phyloP scores from a whole-genome alignment of 2,329 filamentous ascomycete species.

The Teratosphaeria destructans region DNA sequence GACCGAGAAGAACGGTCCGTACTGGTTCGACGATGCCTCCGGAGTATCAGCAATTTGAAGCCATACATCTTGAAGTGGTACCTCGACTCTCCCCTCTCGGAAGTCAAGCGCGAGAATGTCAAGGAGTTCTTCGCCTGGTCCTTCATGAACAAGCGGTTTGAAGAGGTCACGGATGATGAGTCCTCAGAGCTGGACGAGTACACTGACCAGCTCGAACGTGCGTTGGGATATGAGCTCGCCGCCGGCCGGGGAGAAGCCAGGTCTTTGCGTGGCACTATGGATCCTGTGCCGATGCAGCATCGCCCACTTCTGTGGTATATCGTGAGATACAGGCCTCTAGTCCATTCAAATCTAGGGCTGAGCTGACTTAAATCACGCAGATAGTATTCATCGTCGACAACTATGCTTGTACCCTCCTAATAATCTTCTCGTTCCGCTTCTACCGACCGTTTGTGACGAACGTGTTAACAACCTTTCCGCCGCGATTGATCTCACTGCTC shows the following conservation, averaged over 20 bases:
- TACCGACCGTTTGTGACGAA: slow-evolving; percentile 1
- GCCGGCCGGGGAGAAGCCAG: slow-evolving; percentile 45
- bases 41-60: slow-evolving; percentile 42
- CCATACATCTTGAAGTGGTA: slow-evolving; percentile 54
- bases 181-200: slow-evolving; percentile 45
- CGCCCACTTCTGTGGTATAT: slow-evolving; percentile 6
- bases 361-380: neutral
- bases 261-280: slow-evolving; percentile 20
- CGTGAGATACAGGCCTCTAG: neutral
- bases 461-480: slow-evolving; percentile 44
- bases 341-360: neutral
- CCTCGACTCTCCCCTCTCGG: slow-evolving; percentile 41
- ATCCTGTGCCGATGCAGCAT: slow-evolving; percentile 4
- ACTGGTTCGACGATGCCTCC: slow-evolving; percentile 46
- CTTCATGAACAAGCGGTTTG: slow-evolving; percentile 43
- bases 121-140: slow-evolving; percentile 57
- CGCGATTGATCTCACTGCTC: slow-evolving; percentile 41
- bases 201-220: slow-evolving; percentile 38
- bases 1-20: slow-evolving; percentile 37
- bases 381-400: slow-evolving; percentile 2
- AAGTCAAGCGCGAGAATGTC: slow-evolving; percentile 52
- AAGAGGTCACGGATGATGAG: slow-evolving; percentile 39
- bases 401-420: neutral
- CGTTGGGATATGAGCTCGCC: slow-evolving; percentile 40
- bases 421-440: slow-evolving; percentile 1